A percentile compares a stretch with the other conserved stretches of the same genome.
phyloP scores from a whole-genome alignment of 164 flowering plant species.

The Magnolia sinica region DNA sequence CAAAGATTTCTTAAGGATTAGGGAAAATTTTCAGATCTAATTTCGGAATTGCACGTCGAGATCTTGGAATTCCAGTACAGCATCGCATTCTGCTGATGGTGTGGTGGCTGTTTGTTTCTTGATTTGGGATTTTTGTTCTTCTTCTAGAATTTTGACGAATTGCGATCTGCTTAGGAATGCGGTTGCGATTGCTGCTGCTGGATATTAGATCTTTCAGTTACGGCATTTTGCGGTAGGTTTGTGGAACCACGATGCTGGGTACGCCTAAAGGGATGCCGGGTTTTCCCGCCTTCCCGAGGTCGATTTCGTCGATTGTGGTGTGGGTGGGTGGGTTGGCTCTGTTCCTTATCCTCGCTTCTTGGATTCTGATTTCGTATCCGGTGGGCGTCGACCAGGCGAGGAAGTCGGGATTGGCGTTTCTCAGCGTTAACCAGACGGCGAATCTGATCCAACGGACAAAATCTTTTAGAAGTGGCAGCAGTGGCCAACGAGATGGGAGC shows the following conservation, averaged over 20 bases:
- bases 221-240: background rate
- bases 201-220: background rate
- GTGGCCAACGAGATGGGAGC: background rate
- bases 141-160: background rate
- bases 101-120: background rate
- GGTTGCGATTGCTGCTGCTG: background rate
- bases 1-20: background rate
- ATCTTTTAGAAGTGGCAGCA: background rate
- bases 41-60: background rate
- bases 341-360: constrained; percentile 55
- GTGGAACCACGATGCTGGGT: constrained; percentile 35
- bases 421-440: background rate
- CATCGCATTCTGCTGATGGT: background rate
- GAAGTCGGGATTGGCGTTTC: constrained; percentile 7
- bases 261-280: constrained; percentile 31
- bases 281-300: constrained; percentile 38
- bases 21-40: background rate
- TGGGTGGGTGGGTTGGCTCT: constrained; percentile 58
- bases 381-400: constrained; percentile 24
- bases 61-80: background rate
- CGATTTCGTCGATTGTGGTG: constrained; percentile 39
- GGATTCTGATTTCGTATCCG: constrained; percentile 49
- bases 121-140: too few relatives aligned
- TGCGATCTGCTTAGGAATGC: background rate
- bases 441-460: background rate